Evolutionary conservation across 2,329 filamentous ascomycete genomes (phyloP).

Genomic region (Sporothrix phasma): DNA sequence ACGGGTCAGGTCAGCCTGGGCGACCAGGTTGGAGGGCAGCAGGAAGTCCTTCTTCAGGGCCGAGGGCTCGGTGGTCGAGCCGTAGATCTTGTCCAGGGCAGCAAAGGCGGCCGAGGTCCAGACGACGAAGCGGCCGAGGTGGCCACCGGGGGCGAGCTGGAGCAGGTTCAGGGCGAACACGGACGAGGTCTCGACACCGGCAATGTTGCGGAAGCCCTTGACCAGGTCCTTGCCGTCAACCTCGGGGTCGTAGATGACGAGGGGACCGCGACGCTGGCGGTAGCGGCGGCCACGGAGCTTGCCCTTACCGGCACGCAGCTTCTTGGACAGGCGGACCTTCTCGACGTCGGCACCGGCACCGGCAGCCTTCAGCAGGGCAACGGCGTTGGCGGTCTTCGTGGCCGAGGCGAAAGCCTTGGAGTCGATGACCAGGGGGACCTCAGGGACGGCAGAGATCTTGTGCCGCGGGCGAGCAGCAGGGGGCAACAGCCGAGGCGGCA

Average conservation of each 20-base stretch:
- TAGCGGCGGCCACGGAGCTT: constrained; percentile 95
- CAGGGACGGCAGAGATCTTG: constrained; percentile 82
- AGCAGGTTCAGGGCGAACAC: constrained; percentile 96
- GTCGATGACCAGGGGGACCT: constrained; percentile 95
- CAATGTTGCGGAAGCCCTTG: constrained; percentile 95
- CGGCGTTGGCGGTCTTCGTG: constrained; percentile 79
- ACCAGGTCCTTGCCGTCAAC: constrained; percentile 91
- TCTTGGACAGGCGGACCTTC: constrained; percentile 94
- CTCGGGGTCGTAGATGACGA: constrained; percentile 95
- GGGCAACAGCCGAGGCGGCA: constrained; percentile 88
- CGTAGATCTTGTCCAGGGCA: constrained; percentile 94
- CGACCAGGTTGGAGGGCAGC: constrained; percentile 82
- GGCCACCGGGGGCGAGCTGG: constrained; percentile 96
- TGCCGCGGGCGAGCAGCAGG: constrained; percentile 96
- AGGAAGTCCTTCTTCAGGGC: constrained; percentile 99
- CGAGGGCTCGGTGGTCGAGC: constrained; percentile 78
- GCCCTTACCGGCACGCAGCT: constrained; percentile 96
- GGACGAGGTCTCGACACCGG: constrained; percentile 92
- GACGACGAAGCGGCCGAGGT: constrained; percentile 97
- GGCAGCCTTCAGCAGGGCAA: constrained; percentile 79
- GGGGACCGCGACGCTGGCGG: constrained; percentile 94
- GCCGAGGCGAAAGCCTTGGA: constrained; percentile 79
- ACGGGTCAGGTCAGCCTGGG: constrained; percentile 90
- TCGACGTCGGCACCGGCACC: constrained; percentile 84
- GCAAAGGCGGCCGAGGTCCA: constrained; percentile 97